phyloP scores from a whole-genome alignment of 2,329 filamentous ascomycete genomes.

The Orbilia ellipsospora region DNA sequence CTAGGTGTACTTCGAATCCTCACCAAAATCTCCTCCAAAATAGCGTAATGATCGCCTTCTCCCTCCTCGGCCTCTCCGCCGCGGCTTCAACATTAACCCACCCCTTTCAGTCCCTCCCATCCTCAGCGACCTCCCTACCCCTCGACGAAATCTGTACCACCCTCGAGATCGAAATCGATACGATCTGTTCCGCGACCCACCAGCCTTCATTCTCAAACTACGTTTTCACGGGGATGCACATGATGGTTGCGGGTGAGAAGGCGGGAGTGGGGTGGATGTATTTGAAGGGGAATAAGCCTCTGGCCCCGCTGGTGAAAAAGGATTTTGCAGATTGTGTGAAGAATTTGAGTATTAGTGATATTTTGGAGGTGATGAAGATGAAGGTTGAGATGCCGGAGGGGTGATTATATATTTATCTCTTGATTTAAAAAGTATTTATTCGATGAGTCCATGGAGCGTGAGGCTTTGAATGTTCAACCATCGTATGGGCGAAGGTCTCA shows the following conservation, averaged over 20 bases:
- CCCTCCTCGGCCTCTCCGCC: slow-evolving; percentile 46
- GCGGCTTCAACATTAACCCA: slow-evolving; percentile 32
- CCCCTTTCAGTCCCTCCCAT: slow-evolving; percentile 21
- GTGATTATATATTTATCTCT: not conserved
- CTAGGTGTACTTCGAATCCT: not conserved
- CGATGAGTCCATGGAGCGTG: too few relatives aligned
- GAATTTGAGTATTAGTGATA: slow-evolving; percentile 53
- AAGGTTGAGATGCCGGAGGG: slow-evolving; percentile 54
- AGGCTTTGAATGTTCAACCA: too few relatives aligned
- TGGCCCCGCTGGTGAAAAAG: slow-evolving; percentile 52
- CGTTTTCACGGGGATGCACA: slow-evolving; percentile 30
- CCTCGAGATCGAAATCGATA: slow-evolving; percentile 50
- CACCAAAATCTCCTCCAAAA: not conserved
- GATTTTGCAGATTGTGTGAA: slow-evolving; percentile 54
- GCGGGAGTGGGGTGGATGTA: slow-evolving; percentile 52
- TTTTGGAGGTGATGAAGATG: slow-evolving; percentile 54
- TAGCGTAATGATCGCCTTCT: slow-evolving; percentile 35
- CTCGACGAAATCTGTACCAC: slow-evolving; percentile 48
- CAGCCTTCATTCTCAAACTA: slow-evolving; percentile 42
- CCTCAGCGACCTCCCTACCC: slow-evolving; percentile 31
- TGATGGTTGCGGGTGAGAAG: slow-evolving; percentile 35
- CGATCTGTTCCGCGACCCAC: slow-evolving; percentile 46
- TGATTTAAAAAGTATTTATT: too few relatives aligned
- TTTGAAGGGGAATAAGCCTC: slow-evolving; percentile 50
- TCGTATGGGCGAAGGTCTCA: too few relatives aligned